These are phyloP conservation scores for Boletus vinaceobasis DNA, from an alignment of 768 basidiomycete genomes.

Conservation along the genomic window DNA sequence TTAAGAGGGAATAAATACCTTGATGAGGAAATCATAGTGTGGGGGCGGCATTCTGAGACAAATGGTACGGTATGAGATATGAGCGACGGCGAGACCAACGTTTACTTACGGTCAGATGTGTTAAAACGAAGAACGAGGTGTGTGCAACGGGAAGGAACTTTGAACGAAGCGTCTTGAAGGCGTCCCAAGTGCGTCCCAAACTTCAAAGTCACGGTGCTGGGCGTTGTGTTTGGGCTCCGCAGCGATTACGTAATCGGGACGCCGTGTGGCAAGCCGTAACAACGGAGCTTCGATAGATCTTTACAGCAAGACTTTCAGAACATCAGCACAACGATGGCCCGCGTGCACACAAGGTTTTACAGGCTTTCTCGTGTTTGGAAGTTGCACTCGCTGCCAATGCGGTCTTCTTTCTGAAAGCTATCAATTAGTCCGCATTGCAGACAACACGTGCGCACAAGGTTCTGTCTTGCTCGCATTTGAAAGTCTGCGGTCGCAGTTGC, in stretches of 20 bases:
- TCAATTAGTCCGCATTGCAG: background rate
- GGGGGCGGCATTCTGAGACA: conserved; percentile 68
- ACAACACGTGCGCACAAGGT: background rate
- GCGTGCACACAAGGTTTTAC: no score
- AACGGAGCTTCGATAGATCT: background rate
- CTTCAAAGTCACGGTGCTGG: background rate
- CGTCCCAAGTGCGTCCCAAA: background rate
- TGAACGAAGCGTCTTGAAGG: background rate
- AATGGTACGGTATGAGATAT: background rate
- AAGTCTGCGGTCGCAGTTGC: no score
- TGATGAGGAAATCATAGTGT: conserved; percentile 97
- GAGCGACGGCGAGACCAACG: background rate
- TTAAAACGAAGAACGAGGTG: background rate
- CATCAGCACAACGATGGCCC: no score
- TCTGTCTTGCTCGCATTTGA: background rate
- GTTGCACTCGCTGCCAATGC: no score
- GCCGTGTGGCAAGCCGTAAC: background rate
- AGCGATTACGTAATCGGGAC: conserved; percentile 16
- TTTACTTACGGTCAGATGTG: background rate
- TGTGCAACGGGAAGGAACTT: background rate
- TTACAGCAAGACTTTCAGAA: background rate
- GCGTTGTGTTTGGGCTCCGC: conserved; percentile 16
- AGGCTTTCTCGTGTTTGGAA: no score
- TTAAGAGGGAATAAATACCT: conserved; percentile 42
- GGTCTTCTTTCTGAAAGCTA: no score